Evolutionary conservation across 1,284 basidiomycete genomes (phyloP).

Genomic region (Ganoderma lucidum): DNA sequence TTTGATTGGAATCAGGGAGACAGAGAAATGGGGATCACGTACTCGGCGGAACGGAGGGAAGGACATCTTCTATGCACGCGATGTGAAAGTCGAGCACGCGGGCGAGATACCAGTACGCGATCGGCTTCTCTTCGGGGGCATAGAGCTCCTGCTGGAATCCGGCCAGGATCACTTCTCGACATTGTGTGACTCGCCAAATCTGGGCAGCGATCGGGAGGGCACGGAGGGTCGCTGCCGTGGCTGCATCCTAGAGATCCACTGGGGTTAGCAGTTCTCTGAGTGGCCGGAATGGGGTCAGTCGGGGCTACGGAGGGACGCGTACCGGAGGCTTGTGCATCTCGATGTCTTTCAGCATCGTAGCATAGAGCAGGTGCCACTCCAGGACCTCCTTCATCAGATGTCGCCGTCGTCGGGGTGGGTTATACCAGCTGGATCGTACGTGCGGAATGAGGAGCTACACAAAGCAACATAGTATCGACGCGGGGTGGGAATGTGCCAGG

Average conservation of each 20-base stretch:
- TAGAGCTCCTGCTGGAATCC: slow-evolving; percentile 85
- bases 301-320: slow-evolving; percentile 29
- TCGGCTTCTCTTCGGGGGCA: slow-evolving; percentile 66
- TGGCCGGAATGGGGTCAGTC: no score
- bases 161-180: slow-evolving; percentile 74
- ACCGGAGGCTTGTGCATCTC: slow-evolving; percentile 42
- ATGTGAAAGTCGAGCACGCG: slow-evolving; percentile 65
- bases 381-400: slow-evolving; percentile 67
- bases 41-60: slow-evolving; percentile 50
- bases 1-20: not conserved
- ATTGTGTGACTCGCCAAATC: slow-evolving; percentile 63
- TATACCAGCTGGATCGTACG: slow-evolving; percentile 68
- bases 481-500: not conserved
- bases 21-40: slow-evolving; percentile 18
- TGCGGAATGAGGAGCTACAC: slow-evolving; percentile 63
- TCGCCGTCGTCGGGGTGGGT: slow-evolving; percentile 71
- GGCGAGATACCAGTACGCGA: slow-evolving; percentile 78
- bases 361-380: slow-evolving; percentile 70
- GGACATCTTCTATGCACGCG: slow-evolving; percentile 57
- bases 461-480: not conserved
- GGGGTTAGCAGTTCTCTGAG: not conserved
- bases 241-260: slow-evolving; percentile 29
- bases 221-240: slow-evolving; percentile 42
- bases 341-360: slow-evolving; percentile 50
- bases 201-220: slow-evolving; percentile 57